Evolutionary conservation across 169 alveolate species (phyloP), one percentile per base, ranked within the genome.

Genomic region (Plasmodium coatneyi): DNA sequence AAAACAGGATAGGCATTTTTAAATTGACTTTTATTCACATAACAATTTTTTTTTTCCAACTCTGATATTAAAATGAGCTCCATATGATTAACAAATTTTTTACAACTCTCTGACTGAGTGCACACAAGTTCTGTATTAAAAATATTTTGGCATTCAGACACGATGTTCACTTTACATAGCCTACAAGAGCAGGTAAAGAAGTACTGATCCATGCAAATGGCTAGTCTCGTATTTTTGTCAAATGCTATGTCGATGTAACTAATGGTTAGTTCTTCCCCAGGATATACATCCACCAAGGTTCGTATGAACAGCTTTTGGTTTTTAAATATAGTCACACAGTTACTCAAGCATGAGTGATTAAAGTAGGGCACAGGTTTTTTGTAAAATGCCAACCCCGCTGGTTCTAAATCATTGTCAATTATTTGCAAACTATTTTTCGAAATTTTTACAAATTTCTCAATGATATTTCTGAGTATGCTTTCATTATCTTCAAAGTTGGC

Each of bases 311-410:
- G 3, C 70, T 76, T 86, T 14, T 86, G 93, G 66, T 86, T 86
- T 86, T 78, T 76, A 52, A 86, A 86, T 32, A 86, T 78, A 46
- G 93, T 86, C 10, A 86, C 71, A 86, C 93, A 86, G 70, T 86
- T 86, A 86, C 84, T 86, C 66, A 86, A 86, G 52, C 93, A 86
- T n/a, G 93, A 86, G 70, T 86, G 93, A 54, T 86, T 86, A 86
- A 86, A 86, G 34, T 49, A 86, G 7, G 93, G 86, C 2, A 86
- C 84, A 2, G 93, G 93, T 30, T 86, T 86, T 74, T 86, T 86
- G 30, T 86, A 86, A 52, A 86, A 52, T 32, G 70, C 93, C 66
- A 86, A 70, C 19, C 81, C 93, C 22, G 81, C 84, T 52, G 93
- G 93, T 76, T 86, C 93, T 86, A 86, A 74, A 5, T 86, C 93